Evolutionary conservation across 2,329 filamentous ascomycete species (phyloP).

Genomic region (Lecanicillium sp.): DNA sequence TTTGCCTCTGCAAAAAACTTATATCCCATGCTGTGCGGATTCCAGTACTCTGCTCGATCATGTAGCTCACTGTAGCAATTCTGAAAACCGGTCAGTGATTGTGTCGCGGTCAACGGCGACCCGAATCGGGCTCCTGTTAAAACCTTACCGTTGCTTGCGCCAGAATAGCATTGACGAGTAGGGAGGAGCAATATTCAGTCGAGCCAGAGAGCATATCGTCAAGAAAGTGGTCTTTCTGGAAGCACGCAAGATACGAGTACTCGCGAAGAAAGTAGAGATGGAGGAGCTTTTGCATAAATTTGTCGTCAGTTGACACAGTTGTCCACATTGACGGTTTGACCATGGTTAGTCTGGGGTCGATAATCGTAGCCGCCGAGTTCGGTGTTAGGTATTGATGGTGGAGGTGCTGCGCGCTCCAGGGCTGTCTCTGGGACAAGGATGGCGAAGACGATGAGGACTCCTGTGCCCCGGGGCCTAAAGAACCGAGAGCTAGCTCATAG

Average conservation of each 20-base stretch:
- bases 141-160: slow-evolving; percentile 10
- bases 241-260: slow-evolving; percentile 8
- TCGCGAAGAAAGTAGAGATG: slow-evolving; percentile 13
- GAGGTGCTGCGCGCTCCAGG: too few relatives aligned
- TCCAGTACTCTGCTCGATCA: slow-evolving; percentile 22
- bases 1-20: slow-evolving; percentile 24
- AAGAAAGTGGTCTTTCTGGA: slow-evolving; percentile 13
- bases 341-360: slow-evolving; percentile 20
- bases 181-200: slow-evolving; percentile 8
- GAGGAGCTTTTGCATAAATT: slow-evolving; percentile 10
- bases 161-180: slow-evolving; percentile 11
- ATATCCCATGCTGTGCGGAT: slow-evolving; percentile 21
- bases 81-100: too few relatives aligned
- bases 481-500: slow-evolving; percentile 10
- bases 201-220: slow-evolving; percentile 9
- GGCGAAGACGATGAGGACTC: too few relatives aligned
- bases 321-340: slow-evolving; percentile 11
- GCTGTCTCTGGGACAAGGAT: too few relatives aligned
- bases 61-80: slow-evolving; percentile 18
- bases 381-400: slow-evolving; percentile 22
- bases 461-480: neutral
- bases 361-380: slow-evolving; percentile 19
- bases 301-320: slow-evolving; percentile 8
- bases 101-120: too few relatives aligned
- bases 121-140: too few relatives aligned